Evolutionary conservation across 2,329 filamentous ascomycete genomes (phyloP), one percentile per base, ranked within the genome.

Genomic region (Atkinsonella texensis): DNA sequence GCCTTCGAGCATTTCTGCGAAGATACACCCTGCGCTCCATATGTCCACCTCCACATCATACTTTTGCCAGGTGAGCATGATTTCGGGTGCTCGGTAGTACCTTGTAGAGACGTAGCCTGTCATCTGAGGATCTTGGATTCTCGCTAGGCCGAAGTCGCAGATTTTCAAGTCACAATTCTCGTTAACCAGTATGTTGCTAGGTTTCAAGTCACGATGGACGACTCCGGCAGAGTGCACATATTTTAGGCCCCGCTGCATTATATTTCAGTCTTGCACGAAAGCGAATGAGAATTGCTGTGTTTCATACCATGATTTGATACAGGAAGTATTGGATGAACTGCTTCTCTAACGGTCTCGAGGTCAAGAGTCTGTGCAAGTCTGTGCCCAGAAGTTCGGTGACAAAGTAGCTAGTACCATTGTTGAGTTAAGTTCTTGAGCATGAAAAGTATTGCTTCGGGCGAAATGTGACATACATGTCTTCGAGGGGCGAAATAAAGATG

Each of bases 11-110:
- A 98, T 98, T 73, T 98, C 93, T 42, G 93, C 93, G 62, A 98
- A 97, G 66, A 98, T 98, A 72, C 93, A 98, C 55, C 93, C 93
- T 17, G 91, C 91, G 67, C 93, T 97, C 93, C 93, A 98, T 66
- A 98, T 95, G 68, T 98, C 93, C 53, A 98, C 93, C 73, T 97
- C 93, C 46, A 97, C 84, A 61, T 98, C 93, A 72, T 98, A 98
- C 74, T 98, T 98, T 76, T 98, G 93, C 93, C 93, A 98, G 58
- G 93, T 97, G 66, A 98, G 89, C 93, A 98, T 98, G 67, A 98
- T 98, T 71, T 98, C 93, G 17, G 93, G 93, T 9, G 93, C 93
- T 64, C 93, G 84, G 78, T 98, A 98, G 77, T 98, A 98, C 76
- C 93, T 80, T 56, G 93, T 98, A 46, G 93, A 97, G 55, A 98